Evolutionary conservation across 2,329 filamentous ascomycete species (phyloP).

Genomic region (Aspergillus vadensis): DNA sequence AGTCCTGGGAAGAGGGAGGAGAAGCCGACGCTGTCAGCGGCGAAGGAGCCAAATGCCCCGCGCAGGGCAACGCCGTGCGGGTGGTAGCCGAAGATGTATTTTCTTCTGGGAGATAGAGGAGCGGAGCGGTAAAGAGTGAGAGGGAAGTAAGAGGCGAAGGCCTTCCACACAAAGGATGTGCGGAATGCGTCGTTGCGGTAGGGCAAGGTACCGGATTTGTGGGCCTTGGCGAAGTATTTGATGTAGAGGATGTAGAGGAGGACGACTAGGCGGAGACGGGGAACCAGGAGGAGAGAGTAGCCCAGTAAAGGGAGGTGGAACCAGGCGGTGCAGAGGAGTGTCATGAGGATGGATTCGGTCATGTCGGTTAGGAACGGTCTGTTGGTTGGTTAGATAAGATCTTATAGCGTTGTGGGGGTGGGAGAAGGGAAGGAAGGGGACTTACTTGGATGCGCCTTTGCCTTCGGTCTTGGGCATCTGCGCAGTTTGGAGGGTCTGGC

Average conservation of each 20-base stretch:
- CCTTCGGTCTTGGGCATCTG: conserved; percentile 5
- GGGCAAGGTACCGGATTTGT: conserved; percentile 67
- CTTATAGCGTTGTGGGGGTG: too few species aligned
- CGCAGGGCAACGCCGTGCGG: conserved; percentile 88
- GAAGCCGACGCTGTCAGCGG: conserved; percentile 78
- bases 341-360: conserved; percentile 18
- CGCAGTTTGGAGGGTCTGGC: conserved; percentile 13
- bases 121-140: conserved; percentile 76
- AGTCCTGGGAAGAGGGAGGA: conserved; percentile 79
- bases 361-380: conserved; percentile 16
- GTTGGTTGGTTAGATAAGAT: neutral
- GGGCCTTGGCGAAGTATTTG: conserved; percentile 66
- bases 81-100: conserved; percentile 89
- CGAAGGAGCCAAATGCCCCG: conserved; percentile 79
- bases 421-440: neutral
- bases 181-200: conserved; percentile 72
- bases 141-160: conserved; percentile 83
- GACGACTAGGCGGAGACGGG: conserved; percentile 71
- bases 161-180: conserved; percentile 70
- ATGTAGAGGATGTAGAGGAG: conserved; percentile 74
- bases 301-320: conserved; percentile 65
- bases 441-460: conserved; percentile 16
- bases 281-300: conserved; percentile 79
- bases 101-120: conserved; percentile 71
- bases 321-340: conserved; percentile 23